Base-by-base conservation (phyloP, 2,329 filamentous ascomycete species). In the Cladosporium sphaerospermum region DNA sequence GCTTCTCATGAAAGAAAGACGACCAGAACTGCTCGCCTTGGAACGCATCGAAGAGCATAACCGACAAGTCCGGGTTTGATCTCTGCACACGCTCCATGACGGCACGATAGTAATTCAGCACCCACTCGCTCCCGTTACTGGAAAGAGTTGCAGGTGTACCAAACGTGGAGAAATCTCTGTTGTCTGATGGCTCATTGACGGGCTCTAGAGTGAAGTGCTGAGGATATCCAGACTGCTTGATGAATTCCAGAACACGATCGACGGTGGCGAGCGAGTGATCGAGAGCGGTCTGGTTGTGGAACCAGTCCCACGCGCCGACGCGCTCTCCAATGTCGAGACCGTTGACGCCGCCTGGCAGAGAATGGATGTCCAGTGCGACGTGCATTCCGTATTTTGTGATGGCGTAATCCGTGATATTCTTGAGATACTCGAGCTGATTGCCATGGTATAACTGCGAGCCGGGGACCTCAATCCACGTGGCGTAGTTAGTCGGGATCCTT, bases 351-450 rank as follows among this genome's bases (percentile, higher is more conserved):
- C 66, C 57, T 39, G 59, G 54, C 10, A 62, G 57, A 9, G 61
- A 56, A 54, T 69, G 66, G 6, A 69, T 48, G 11, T 61, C 64
- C 9, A 67, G 47, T 9, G 67, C 56, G 37, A 68, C 55, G 46
- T 69, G 65, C 64, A 67, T 68, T 32, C 54, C 57, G 46, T 67
- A 62, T 28, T 58, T 65, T 11, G 51, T 47, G 43, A 69, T 70
- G 32, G 67, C 67, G 45, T 70, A 70, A 8, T 58, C 56, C 4
- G 66, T 55, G 18, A 70, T 64, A 4, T 51, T 56, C 39, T 60
- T 59, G 14, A 70, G 56, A 53, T 61, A 1, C 66, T 16, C 40
- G 13, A 43, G 40, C 18, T 43, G 40, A 13, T 19, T 19, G 13
- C 40, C 40, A 13, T 16, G 19, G 40, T 43, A 43, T 23, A 43